These are phyloP conservation scores for Aspergillus sp. DNA, from an alignment of 2,329 filamentous ascomycete genomes.

Conservation along the genomic window DNA sequence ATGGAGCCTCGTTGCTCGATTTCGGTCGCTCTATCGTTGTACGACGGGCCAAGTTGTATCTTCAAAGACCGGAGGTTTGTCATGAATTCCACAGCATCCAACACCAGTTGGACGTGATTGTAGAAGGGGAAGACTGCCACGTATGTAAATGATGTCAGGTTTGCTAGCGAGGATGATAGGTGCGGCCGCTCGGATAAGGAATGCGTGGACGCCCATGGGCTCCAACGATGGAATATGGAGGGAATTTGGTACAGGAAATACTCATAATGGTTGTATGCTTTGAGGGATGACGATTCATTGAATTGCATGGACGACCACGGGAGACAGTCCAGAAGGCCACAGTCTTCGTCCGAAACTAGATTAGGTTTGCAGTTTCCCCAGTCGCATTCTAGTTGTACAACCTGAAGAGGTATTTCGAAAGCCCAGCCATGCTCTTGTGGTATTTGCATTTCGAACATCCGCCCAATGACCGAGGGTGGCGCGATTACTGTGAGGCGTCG, in stretches of 20 bases:
- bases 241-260: conserved; percentile 67
- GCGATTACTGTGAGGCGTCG: conserved; percentile 58
- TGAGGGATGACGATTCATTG: conserved; percentile 75
- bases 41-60: conserved; percentile 51
- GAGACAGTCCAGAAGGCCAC: conserved; percentile 56
- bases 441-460: conserved; percentile 58
- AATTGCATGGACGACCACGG: conserved; percentile 66
- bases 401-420: conserved; percentile 64
- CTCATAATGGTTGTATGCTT: conserved; percentile 69
- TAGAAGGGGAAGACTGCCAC: conserved; percentile 67
- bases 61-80: conserved; percentile 55
- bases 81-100: conserved; percentile 49
- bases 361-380: conserved; percentile 14
- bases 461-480: conserved; percentile 62
- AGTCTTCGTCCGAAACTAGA: conserved; percentile 26
- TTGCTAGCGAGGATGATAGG: conserved; percentile 47
- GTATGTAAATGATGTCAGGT: conserved; percentile 51
- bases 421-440: conserved; percentile 61
- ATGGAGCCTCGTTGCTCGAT: conserved; percentile 40
- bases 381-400: conserved; percentile 50
- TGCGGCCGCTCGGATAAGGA: conserved; percentile 22
- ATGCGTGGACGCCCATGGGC: conserved; percentile 33
- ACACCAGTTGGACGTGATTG: conserved; percentile 54
- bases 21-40: conserved; percentile 36
- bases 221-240: conserved; percentile 56